Evolutionary conservation across 192 early-diverging fungal species (phyloP).

Genomic region (Bifiguratus adelaidae): DNA sequence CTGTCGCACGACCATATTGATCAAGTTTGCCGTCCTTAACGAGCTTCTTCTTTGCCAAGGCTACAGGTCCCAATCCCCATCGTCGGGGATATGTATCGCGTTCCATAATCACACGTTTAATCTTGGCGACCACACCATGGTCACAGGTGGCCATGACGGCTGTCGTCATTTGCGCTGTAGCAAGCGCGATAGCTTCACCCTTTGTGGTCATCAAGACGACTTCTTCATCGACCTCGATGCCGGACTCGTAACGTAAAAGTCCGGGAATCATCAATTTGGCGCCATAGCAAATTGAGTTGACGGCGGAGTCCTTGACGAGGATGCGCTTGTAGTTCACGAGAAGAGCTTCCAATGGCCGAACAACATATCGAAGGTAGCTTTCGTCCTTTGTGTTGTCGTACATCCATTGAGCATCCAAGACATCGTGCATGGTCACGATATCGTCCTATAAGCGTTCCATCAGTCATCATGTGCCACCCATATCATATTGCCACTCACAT

Average conservation of each 20-base stretch:
- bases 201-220: constrained; percentile 99
- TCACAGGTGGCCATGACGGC: constrained; percentile 75
- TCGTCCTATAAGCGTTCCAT: constrained; percentile 48
- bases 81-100: constrained; percentile 97
- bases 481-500: constrained; percentile 27
- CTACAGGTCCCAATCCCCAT: constrained; percentile 96
- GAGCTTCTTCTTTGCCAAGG: constrained; percentile 95
- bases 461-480: background rate
- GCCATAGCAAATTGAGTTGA: constrained; percentile 99
- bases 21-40: constrained; percentile 97
- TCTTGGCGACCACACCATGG: constrained; percentile 85
- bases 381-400: constrained; percentile 98
- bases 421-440: constrained; percentile 97
- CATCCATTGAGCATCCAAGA: constrained; percentile 97
- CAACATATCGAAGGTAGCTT: constrained; percentile 86
- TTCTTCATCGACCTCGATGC: constrained; percentile 94
- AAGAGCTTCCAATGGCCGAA: constrained; percentile 90
- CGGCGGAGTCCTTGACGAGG: constrained; percentile 96
- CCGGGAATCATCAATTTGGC: constrained; percentile 99
- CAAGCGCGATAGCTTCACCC: constrained; percentile 98
- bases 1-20: constrained; percentile 89
- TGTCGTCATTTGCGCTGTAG: constrained; percentile 94
- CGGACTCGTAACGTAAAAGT: constrained; percentile 90
- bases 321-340: constrained; percentile 94
- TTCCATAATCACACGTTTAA: constrained; percentile 99